Percentiles rank a stretch among this genome's conserved stretches.
phyloP scores from a whole-genome alignment of 768 basidiomycete genomes.

The Filobasidium wieringae region DNA sequence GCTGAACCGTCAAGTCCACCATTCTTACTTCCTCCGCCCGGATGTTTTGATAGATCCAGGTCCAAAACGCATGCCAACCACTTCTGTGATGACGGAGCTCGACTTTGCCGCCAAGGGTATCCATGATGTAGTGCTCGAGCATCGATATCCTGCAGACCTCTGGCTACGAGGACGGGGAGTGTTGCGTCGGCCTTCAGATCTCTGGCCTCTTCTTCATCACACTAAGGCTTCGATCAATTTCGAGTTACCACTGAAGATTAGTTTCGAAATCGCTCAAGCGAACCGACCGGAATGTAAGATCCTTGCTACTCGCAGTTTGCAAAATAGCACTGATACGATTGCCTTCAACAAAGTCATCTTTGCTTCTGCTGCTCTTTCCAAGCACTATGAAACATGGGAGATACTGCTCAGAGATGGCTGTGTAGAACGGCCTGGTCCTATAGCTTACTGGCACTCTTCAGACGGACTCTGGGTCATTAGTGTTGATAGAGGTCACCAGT shows the following conservation, averaged over 20 bases:
- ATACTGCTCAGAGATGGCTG: neutral
- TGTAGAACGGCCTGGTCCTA: neutral
- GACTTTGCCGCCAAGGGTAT: neutral
- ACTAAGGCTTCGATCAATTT: no score
- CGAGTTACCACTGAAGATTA: neutral
- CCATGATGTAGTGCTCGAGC: neutral
- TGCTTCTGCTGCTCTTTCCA: neutral
- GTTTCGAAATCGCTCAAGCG: neutral
- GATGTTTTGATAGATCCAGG: no score
- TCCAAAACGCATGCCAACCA: no score
- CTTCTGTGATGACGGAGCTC: no score
- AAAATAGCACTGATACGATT: neutral
- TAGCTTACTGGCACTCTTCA: neutral
- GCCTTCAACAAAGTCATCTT: neutral
- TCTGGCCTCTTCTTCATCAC: no score
- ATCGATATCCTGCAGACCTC: neutral
- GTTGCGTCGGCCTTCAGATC: neutral
- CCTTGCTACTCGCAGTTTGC: neutral
- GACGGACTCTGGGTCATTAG: conserved; percentile 8
- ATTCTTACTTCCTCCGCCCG: no score
- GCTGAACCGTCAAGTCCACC: no score
- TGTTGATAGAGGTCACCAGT: neutral
- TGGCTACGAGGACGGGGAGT: neutral
- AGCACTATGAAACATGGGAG: neutral
- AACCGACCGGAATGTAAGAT: neutral